phyloP scores from a whole-genome alignment of 805 yeast genomes.

The Metschnikowia peoriensis region DNA sequence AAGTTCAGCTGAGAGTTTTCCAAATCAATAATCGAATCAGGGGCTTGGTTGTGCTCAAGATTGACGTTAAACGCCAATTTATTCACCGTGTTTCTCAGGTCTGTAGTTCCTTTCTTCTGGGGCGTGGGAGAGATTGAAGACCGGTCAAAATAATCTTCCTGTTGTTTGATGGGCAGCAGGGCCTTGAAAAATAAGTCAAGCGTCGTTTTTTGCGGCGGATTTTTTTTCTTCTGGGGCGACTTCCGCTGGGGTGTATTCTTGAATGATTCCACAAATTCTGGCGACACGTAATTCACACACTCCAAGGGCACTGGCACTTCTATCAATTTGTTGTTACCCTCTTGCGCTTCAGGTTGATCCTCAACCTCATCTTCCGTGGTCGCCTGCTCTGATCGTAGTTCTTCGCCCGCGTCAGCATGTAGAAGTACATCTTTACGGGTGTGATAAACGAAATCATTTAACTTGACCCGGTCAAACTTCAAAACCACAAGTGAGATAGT shows the following conservation, averaged over 20 bases:
- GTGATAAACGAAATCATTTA: constrained; percentile 17
- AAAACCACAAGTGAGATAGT: constrained; percentile 13
- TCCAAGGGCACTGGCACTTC: constrained; percentile 18
- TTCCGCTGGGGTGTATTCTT: constrained; percentile 9
- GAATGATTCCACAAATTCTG: constrained; percentile 13
- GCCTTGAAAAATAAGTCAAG: constrained; percentile 21
- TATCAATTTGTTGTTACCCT: constrained; percentile 12
- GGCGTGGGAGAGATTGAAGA: not conserved
- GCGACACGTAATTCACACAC: constrained; percentile 17
- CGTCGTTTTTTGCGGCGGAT: constrained; percentile 26
- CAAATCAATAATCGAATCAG: not conserved
- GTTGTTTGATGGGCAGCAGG: constrained; percentile 10
- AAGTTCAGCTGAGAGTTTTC: not conserved
- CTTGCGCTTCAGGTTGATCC: not conserved
- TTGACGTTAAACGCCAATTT: not conserved
- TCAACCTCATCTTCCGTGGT: not conserved
- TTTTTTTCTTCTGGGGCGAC: constrained; percentile 19
- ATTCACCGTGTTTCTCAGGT: not conserved
- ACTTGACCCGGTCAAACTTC: constrained; percentile 13
- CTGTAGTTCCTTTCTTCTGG: not conserved
- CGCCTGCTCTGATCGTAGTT: not conserved
- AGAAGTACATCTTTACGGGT: constrained; percentile 1
- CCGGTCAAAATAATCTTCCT: not conserved
- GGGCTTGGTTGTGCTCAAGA: not conserved
- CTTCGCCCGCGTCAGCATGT: not conserved